These are phyloP conservation scores for Plantago lanceolata DNA, from an alignment of 305 asterid genomes.

Conservation along the genomic window DNA sequence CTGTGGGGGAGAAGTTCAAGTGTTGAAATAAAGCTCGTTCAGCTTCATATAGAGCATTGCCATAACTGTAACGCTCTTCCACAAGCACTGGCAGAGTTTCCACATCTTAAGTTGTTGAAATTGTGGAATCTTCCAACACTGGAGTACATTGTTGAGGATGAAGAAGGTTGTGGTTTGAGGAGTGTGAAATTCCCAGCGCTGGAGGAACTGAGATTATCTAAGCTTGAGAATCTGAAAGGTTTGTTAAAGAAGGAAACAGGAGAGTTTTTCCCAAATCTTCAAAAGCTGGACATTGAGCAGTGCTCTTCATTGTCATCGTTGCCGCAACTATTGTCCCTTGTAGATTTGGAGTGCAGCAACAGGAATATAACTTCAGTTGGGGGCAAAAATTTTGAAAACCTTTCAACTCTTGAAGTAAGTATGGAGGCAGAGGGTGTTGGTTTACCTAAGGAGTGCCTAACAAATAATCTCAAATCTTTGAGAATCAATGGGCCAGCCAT, in stretches of 20 bases:
- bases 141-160: constrained; percentile 12
- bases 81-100: neutral
- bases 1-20: constrained; percentile 13
- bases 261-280: constrained; percentile 20
- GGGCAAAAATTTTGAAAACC: neutral
- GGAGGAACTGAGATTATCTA: neutral
- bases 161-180: neutral
- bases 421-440: too few species aligned
- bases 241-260: constrained; percentile 1
- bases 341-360: neutral
- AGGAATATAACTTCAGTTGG: neutral
- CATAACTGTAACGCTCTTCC: constrained; percentile 7
- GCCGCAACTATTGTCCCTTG: neutral
- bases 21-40: constrained; percentile 2
- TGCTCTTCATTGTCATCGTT: neutral
- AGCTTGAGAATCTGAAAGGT: neutral
- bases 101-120: neutral
- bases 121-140: neutral
- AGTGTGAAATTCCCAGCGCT: neutral
- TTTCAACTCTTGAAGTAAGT: too few species aligned
- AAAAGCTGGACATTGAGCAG: neutral
- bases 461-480: constrained; percentile 3
- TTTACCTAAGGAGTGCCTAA: constrained; percentile 13
- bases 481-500: neutral
- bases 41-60: neutral